Evolutionary conservation across 257 asterid species (phyloP), one percentile per base, ranked within the genome.

Genomic region (Gynochthodes officinalis): DNA sequence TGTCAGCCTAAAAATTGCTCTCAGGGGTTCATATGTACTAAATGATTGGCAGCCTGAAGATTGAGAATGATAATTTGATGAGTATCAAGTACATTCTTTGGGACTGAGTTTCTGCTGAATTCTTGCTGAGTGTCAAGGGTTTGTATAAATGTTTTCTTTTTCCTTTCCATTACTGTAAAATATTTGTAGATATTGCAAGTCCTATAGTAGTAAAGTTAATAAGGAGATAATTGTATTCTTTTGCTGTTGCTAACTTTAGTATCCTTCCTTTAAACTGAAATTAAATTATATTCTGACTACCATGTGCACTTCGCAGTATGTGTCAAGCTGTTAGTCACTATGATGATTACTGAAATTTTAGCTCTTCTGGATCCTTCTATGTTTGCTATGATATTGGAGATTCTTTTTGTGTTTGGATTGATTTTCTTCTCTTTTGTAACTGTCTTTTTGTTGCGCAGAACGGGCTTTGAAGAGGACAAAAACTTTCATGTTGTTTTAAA

Each of bases 391-490:
- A 23, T 4, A 10, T 40, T 4, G 39, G 42, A 27, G 23, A n/a
- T 18, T 59, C 15, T 27, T 63, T 18, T 23, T 37, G 19, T 9
- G 27, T 21, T 30, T 10, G 27, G 42, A 50, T 15, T 9, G 23
- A n/a, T 35, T 69, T 35, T 2, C 27, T 61, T 27, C 21, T 33
- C 33, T 30, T 25, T 25, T 40, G 11, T 43, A 70, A 69, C 75
- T 61, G 74, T 75, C 71, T 74, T 79, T 64, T 76, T 79, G 44
- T 78, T 79, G 76, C 71, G 73, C 82, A 94, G 99, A 86, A 94
- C 99, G 84, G 99, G 99, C 72, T 94, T 94, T 83, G 99, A 95
- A 80, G 99, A 95, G 91, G 99, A 95, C 86, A 95, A 95, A 66
- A 95, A 89, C 84, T 94, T 94, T 76, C 89, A 88, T 73, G 96